phyloP scores from a whole-genome alignment of 257 asterid genomes.

The Solanum bulbocastanum region DNA sequence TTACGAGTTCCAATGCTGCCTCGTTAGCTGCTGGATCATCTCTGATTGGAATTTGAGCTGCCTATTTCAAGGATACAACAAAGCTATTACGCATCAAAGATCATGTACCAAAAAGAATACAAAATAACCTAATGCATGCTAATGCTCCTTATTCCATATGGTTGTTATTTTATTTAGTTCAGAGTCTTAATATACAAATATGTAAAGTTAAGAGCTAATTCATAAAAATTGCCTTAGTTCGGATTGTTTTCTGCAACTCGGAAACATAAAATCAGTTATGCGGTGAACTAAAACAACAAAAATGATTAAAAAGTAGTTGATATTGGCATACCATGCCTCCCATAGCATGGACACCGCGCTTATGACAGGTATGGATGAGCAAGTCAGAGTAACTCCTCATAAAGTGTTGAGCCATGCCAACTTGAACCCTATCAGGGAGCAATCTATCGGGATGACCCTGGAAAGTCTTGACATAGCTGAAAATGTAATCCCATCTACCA shows the following conservation, averaged over 20 bases:
- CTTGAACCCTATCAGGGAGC: constrained; percentile 82
- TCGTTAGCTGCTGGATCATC: constrained; percentile 75
- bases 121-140: background rate
- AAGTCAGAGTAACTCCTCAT: constrained; percentile 83
- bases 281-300: background rate
- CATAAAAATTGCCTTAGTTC: background rate
- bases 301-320: background rate
- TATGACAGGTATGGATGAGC: constrained; percentile 77
- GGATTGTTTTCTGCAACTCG: background rate
- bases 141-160: background rate
- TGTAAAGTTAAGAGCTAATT: background rate
- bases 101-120: background rate
- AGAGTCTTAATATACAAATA: background rate
- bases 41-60: constrained; percentile 90
- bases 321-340: constrained; percentile 70
- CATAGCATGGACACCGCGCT: constrained; percentile 93
- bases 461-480: constrained; percentile 91
- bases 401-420: constrained; percentile 90
- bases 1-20: constrained; percentile 70
- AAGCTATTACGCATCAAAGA: background rate
- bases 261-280: background rate
- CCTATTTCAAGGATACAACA: constrained; percentile 31
- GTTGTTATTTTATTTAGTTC: background rate
- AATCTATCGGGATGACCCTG: constrained; percentile 80
- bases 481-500: constrained; percentile 96